phyloP scores from a whole-genome alignment of 2,329 filamentous ascomycete species.

The Fusarium sp. region DNA sequence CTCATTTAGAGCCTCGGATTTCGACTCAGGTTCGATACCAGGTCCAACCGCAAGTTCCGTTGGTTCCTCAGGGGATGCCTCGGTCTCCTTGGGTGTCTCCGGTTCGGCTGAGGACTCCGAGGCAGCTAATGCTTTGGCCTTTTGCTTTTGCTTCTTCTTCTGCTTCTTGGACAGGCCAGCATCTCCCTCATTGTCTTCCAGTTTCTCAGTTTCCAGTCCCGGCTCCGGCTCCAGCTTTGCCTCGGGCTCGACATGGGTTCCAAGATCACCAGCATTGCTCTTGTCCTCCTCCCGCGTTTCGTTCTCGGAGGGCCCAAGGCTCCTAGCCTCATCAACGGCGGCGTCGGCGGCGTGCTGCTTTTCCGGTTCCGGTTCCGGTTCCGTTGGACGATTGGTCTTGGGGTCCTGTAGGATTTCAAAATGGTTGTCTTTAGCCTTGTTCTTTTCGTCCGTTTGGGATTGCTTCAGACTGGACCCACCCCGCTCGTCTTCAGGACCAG shows the following conservation, averaged over 20 bases:
- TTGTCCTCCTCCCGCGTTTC: slow-evolving; percentile 31
- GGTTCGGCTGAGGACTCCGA: slow-evolving; percentile 27
- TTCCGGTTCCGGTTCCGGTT: slow-evolving; percentile 43
- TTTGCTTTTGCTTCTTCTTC: slow-evolving; percentile 41
- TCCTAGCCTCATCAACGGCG: slow-evolving; percentile 39
- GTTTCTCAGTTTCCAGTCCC: slow-evolving; percentile 34
- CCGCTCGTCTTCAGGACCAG: slow-evolving; percentile 46
- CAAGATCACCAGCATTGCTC: slow-evolving; percentile 29
- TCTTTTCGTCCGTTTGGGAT: slow-evolving; percentile 51
- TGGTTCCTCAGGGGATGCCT: slow-evolving; percentile 22
- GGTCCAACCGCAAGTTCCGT: slow-evolving; percentile 29
- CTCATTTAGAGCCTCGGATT: slow-evolving; percentile 18
- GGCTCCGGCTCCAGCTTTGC: slow-evolving; percentile 31
- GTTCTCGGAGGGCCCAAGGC: slow-evolving; percentile 31
- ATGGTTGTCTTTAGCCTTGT: slow-evolving; percentile 49
- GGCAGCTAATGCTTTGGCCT: slow-evolving; percentile 39
- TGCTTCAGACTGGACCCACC: slow-evolving; percentile 46
- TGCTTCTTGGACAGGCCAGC: slow-evolving; percentile 45
- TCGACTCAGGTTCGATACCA: slow-evolving; percentile 36
- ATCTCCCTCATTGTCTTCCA: slow-evolving; percentile 38
- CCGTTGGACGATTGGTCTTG: slow-evolving; percentile 39
- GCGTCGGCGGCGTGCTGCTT: slow-evolving; percentile 41
- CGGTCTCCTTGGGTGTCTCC: slow-evolving; percentile 32
- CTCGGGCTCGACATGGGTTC: slow-evolving; percentile 31
- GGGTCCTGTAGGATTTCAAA: slow-evolving; percentile 46